Evolutionary conservation across 176 grass and related monocot genomes (phyloP).

Genomic region (Phoenix roebelenii): DNA sequence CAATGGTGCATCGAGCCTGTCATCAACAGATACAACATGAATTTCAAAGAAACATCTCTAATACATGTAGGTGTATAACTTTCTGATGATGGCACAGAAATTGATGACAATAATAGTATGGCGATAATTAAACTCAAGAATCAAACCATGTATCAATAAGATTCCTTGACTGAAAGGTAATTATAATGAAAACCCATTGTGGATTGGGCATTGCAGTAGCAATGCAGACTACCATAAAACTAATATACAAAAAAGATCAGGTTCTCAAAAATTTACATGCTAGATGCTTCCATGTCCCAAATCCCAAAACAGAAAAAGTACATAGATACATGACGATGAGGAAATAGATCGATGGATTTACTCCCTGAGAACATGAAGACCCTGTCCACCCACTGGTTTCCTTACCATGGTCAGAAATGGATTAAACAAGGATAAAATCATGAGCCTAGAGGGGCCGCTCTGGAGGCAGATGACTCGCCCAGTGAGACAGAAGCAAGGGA

Average conservation of each 20-base stretch:
- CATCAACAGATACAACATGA: too few species aligned
- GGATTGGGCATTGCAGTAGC: slow-evolving; percentile 1
- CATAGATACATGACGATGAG: neutral
- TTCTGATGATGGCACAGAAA: too few species aligned
- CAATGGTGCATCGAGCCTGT: too few species aligned
- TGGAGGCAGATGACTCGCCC: slow-evolving; percentile 53
- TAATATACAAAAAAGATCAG: slow-evolving; percentile 5
- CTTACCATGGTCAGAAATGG: too few species aligned
- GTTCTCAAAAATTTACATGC: slow-evolving; percentile 9
- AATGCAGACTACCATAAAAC: slow-evolving; percentile 1
- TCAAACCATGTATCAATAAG: neutral
- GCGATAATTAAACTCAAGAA: neutral
- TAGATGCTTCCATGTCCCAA: neutral
- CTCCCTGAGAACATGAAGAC: neutral
- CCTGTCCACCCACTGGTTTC: too few species aligned
- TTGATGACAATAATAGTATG: too few species aligned
- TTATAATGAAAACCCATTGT: neutral
- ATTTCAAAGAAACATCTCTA: too few species aligned
- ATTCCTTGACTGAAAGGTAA: neutral
- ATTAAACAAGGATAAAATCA: too few species aligned
- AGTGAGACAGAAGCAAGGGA: slow-evolving; percentile 81
- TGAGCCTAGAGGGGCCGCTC: too few species aligned
- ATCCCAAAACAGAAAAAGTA: neutral
- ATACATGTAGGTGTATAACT: too few species aligned
- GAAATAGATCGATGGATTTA: neutral